phyloP scores from a whole-genome alignment of 1,284 basidiomycete genomes.

The Tranzscheliella williamsii region DNA sequence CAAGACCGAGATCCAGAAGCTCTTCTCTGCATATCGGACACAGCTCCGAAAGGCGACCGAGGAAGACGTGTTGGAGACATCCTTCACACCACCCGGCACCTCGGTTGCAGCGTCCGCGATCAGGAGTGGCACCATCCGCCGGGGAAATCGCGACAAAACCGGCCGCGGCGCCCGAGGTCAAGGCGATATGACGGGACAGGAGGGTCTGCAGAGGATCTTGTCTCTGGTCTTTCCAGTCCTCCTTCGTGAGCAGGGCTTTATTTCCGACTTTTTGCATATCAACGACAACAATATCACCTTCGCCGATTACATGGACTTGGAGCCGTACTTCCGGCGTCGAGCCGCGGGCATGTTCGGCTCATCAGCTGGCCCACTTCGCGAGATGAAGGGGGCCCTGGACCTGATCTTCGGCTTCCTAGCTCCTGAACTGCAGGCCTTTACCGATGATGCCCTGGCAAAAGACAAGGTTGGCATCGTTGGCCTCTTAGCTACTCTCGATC shows the following conservation, averaged over 20 bases:
- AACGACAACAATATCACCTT: conserved; percentile 78
- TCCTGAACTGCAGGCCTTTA: conserved; percentile 79
- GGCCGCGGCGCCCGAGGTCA: conserved; percentile 5
- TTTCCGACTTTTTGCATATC: conserved; percentile 88
- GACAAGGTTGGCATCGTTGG: conserved; percentile 84
- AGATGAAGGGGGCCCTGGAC: conserved; percentile 72
- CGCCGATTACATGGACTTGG: conserved; percentile 91
- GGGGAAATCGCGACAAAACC: conserved; percentile 19
- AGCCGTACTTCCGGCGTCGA: conserved; percentile 89
- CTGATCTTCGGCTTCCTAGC: conserved; percentile 92
- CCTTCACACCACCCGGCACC: conserved; percentile 16
- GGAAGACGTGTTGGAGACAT: conserved; percentile 37
- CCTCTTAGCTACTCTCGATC: conserved; percentile 77
- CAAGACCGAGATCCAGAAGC: conserved; percentile 44
- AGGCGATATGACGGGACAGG: conserved; percentile 23
- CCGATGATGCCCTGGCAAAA: conserved; percentile 75
- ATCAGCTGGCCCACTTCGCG: conserved; percentile 31
- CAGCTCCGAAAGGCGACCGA: conserved; percentile 42
- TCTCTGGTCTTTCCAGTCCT: conserved; percentile 77
- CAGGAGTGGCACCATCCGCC: conserved; percentile 40
- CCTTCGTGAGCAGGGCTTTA: conserved; percentile 82
- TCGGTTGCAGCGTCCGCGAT: conserved; percentile 16
- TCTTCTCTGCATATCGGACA: conserved; percentile 36
- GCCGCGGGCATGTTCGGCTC: conserved; percentile 66
- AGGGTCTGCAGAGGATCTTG: conserved; percentile 77